Evolutionary conservation across 1,284 basidiomycete species (phyloP), one percentile per base, ranked within the genome.

Genomic region (Ustilago sp.): DNA sequence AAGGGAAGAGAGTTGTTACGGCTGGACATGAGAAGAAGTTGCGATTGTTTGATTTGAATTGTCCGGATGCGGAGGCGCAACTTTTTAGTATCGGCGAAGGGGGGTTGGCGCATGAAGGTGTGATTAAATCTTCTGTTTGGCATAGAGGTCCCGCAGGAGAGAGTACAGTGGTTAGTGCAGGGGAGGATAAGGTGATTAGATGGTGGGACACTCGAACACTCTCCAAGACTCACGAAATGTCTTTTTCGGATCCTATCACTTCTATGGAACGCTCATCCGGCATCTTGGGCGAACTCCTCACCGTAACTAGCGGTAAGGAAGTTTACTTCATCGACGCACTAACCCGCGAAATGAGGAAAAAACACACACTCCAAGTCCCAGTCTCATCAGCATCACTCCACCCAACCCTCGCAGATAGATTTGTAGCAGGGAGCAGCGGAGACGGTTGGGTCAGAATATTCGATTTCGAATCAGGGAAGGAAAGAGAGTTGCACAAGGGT

Each of bases 11-110:
- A 85, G 89, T 95, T 62, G 88, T 96, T 62, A 94, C 93, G n/a
- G 95, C 94, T 48, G 96, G 96, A 0, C 93, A 98, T 88, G 97
- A 99, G 87, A 98, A 98, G 89, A 98, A 95, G 88, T 92, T 98
- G 63, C 90, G 96, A 64, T 91, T 98, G 83, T 99, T 98, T 86
- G 94, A 98, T 88, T 89, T 99, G 43, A 57, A 68, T 17, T 31
- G 71, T 11, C 75, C 75, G 88, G 93, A 96, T 78, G 93, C 93
- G 31, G 93, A 94, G 77, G 93, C 94, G n/a, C 90, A 93, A 71
- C 89, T 93, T 68, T 89, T 96, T 59, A 88, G 89, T 51, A 91
- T 92, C 68, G 78, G 51, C 77, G 83, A 13, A 17, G 70, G 32
- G 54, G 70, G 58, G 34, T 54, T 72, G 34, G 86, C 87, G 41